These are phyloP conservation scores for Hymenochaete sp. DNA, from an alignment of 1,284 basidiomycete species.

Conservation along the genomic window DNA sequence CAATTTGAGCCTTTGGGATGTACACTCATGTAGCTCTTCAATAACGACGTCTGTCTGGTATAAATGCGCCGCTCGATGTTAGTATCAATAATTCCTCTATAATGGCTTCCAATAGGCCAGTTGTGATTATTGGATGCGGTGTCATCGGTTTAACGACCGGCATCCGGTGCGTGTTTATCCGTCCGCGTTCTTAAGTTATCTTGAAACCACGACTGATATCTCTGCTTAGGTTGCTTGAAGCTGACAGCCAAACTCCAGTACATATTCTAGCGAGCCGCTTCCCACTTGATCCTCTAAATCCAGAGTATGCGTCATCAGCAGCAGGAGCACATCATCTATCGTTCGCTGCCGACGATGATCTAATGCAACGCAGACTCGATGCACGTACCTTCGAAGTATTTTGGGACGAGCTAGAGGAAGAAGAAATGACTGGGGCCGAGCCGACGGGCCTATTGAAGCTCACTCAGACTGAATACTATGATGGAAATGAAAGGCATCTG, in stretches of 20 bases:
- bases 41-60: background rate
- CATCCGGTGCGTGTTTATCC: no score
- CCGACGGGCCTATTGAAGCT: constrained; percentile 7
- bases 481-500: constrained; percentile 7
- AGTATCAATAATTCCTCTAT: background rate
- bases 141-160: constrained; percentile 7
- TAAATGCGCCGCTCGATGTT: background rate
- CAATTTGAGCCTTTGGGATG: background rate
- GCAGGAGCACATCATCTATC: constrained; percentile 12
- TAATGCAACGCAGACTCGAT: constrained; percentile 4
- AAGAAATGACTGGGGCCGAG: constrained; percentile 1
- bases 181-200: no score
- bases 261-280: constrained; percentile 7
- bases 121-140: constrained; percentile 8
- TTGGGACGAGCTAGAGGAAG: constrained; percentile 8
- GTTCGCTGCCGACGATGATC: constrained; percentile 8
- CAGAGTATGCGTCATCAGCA: constrained; percentile 7
- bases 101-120: constrained; percentile 1
- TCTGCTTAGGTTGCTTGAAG: constrained; percentile 6
- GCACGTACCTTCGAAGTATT: constrained; percentile 8
- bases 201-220: no score
- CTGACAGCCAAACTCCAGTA: background rate
- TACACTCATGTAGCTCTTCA: background rate
- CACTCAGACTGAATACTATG: constrained; percentile 11
- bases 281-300: constrained; percentile 8